A percentile compares a stretch with the other conserved stretches of the same genome.
phyloP scores from a whole-genome alignment of 371 early-diverging fungal genomes.

The Circinella minor region DNA sequence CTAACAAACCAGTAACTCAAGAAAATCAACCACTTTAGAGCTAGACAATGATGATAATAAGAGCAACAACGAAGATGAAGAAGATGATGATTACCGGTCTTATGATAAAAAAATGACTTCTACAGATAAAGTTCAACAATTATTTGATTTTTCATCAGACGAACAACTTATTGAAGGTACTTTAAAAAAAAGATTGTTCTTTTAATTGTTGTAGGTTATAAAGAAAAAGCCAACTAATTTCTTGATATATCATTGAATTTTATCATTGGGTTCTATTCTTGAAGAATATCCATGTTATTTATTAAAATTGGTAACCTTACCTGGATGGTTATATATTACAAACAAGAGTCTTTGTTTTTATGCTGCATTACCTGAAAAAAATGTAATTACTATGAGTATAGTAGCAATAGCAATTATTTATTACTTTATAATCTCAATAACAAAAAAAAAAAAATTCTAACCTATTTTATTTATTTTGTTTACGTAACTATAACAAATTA shows the following conservation, averaged over 20 bases:
- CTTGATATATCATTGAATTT: no score
- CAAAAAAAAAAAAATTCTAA: no score
- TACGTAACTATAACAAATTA: conserved; percentile 17
- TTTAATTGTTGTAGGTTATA: no score
- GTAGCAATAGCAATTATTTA: no score
- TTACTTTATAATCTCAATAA: no score
- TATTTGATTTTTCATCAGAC: conserved; percentile 19
- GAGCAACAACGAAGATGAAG: conserved; percentile 19
- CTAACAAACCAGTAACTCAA: background rate
- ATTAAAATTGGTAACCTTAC: conserved; percentile 66
- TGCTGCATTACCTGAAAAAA: conserved; percentile 62
- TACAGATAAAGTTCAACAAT: conserved; percentile 4
- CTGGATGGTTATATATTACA: conserved; percentile 77
- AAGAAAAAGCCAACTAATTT: no score
- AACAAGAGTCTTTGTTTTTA: conserved; percentile 69
- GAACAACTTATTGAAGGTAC: conserved; percentile 24
- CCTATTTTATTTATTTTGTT: no score
- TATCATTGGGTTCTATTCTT: background rate
- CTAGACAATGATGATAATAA: conserved; percentile 26
- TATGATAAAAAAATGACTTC: background rate
- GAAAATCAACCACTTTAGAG: conserved; percentile 12
- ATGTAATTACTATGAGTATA: conserved; percentile 28
- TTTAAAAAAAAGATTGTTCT: no score
- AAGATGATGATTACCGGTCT: conserved; percentile 6
- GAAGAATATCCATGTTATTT: conserved; percentile 76